phyloP scores from a whole-genome alignment of 2,329 filamentous ascomycete genomes.

The Tolypocladium endophyticum region DNA sequence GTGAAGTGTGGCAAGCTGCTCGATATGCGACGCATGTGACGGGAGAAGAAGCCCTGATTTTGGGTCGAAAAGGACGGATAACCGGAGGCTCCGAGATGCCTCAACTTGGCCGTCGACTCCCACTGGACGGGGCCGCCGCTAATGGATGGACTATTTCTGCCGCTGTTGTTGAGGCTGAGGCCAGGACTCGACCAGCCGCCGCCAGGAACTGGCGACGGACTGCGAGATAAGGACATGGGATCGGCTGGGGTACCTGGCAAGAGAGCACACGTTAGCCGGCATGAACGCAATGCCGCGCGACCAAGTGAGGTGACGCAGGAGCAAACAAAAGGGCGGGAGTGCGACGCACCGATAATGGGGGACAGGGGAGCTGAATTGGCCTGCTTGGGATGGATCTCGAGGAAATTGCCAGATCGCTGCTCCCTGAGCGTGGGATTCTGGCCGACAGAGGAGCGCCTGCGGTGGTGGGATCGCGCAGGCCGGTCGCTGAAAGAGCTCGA shows the following conservation, averaged over 20 bases:
- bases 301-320: neutral
- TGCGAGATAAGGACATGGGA: constrained; percentile 76
- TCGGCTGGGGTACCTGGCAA: constrained; percentile 40
- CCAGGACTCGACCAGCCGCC: constrained; percentile 85
- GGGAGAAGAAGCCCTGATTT: constrained; percentile 78
- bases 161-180: constrained; percentile 62
- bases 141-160: constrained; percentile 54
- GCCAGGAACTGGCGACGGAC: constrained; percentile 72
- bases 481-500: constrained; percentile 43
- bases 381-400: constrained; percentile 19
- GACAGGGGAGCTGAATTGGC: constrained; percentile 28
- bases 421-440: constrained; percentile 15
- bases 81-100: constrained; percentile 60
- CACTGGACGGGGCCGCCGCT: constrained; percentile 58
- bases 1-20: constrained; percentile 68
- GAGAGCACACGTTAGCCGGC: constrained; percentile 4
- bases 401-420: constrained; percentile 17
- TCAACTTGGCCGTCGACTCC: constrained; percentile 72
- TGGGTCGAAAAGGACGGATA: constrained; percentile 73
- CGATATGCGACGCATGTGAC: constrained; percentile 73
- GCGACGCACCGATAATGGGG: constrained; percentile 44
- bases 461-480: constrained; percentile 35
- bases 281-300: constrained; percentile 1
- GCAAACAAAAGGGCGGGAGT: neutral
- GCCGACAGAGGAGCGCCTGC: constrained; percentile 36